Percentiles rank a stretch among this genome's conserved stretches.
phyloP scores from a whole-genome alignment of 2,329 filamentous ascomycete species.

The Aspergillus brunneoviolaceus region DNA sequence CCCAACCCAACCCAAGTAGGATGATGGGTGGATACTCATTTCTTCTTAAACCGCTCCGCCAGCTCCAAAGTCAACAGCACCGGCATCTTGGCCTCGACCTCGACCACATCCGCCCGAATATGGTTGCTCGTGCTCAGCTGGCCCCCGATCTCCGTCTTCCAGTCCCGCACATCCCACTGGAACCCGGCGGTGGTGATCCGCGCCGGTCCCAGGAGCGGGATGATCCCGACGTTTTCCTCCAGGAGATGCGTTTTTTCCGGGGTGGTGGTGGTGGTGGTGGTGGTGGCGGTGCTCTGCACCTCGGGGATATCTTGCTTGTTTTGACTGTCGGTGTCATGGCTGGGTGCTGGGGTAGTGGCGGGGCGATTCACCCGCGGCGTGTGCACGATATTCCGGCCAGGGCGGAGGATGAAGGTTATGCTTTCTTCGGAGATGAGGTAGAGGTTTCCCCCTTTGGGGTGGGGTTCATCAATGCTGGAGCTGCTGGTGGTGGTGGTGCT shows the following conservation, averaged over 20 bases:
- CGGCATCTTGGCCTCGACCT: conserved; percentile 61
- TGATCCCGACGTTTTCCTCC: conserved; percentile 77
- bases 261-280: not conserved
- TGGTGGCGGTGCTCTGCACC: not conserved
- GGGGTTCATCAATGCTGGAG: conserved; percentile 7
- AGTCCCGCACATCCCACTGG: conserved; percentile 85
- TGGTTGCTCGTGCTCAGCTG: conserved; percentile 80
- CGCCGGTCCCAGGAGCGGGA: conserved; percentile 78
- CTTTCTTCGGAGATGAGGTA: conserved; percentile 80
- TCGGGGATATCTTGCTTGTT: no score
- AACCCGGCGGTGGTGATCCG: conserved; percentile 77
- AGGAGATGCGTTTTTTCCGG: conserved; percentile 46
- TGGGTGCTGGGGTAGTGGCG: no score
- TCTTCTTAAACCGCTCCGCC: conserved; percentile 38
- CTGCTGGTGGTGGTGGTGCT: not conserved
- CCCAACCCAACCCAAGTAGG: no score
- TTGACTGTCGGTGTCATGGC: no score
- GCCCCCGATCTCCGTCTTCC: conserved; percentile 74
- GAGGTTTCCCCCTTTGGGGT: conserved; percentile 52
- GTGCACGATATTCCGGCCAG: conserved; percentile 66
- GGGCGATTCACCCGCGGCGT: conserved; percentile 50
- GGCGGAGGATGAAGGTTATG: conserved; percentile 76
- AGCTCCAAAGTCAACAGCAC: conserved; percentile 76
- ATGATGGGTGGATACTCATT: not conserved
- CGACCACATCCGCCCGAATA: conserved; percentile 60